Evolutionary conservation across 805 yeast species (phyloP).

Genomic region (Hanseniaspora singularis): DNA sequence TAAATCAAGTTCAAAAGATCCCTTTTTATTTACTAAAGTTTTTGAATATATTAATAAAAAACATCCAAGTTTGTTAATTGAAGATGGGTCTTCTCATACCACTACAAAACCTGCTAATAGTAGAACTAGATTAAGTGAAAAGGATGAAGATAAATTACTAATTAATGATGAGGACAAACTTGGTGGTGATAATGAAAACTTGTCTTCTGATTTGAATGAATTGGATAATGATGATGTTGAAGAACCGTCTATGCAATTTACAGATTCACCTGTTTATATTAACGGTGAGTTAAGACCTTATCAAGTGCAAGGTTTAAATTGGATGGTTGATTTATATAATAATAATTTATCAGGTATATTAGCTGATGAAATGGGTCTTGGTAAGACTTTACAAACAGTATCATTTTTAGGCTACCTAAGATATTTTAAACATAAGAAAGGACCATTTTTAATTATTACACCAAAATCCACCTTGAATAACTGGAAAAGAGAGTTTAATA

Average conservation of each 20-base stretch:
- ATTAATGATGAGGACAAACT: constrained; percentile 45
- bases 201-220: constrained; percentile 19
- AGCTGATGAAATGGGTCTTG: constrained; percentile 81
- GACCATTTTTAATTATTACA: constrained; percentile 65
- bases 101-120: constrained; percentile 18
- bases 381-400: constrained; percentile 71
- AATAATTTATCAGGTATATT: constrained; percentile 62
- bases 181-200: constrained; percentile 15
- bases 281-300: constrained; percentile 57
- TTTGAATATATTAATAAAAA: constrained; percentile 7
- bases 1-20: not conserved
- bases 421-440: constrained; percentile 44
- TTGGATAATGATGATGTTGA: constrained; percentile 21
- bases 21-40: constrained; percentile 33
- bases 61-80: constrained; percentile 17
- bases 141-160: constrained; percentile 68
- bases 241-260: constrained; percentile 31
- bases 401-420: constrained; percentile 63
- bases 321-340: constrained; percentile 59
- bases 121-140: constrained; percentile 43
- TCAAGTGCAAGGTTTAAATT: constrained; percentile 70
- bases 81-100: constrained; percentile 25
- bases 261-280: constrained; percentile 71
- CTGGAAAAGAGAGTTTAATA: constrained; percentile 65
- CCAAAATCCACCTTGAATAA: constrained; percentile 74